Evolutionary conservation across 805 yeast species (phyloP), one percentile per base, ranked within the genome.

Genomic region (Hemisphaericaspora nanyangensis): DNA sequence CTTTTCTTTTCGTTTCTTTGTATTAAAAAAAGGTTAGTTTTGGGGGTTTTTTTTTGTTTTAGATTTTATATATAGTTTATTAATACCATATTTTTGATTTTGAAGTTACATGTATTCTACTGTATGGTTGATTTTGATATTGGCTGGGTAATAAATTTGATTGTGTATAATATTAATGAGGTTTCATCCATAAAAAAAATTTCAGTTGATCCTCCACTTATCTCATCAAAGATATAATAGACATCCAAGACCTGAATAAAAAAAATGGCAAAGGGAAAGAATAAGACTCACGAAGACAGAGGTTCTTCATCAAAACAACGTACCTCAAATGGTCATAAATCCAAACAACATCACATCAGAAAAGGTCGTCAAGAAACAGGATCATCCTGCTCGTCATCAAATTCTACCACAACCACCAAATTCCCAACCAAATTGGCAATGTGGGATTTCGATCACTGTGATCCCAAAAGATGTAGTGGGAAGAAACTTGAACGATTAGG

Each of bases 401-500:
- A 49, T 46, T 39, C 50, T 48, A 6, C 38, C 45, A 7, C 38
- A 35, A 17, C 43, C 38, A 25, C 51, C 38, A 50, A 50, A 34
- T 85, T 87, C 54, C 96, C 95, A 1, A 82, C 84, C 25, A 89
- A 87, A 54, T 60, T 90, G 46, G 97, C 96, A 13, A 91, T 91
- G 99, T 91, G 99, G 96, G 99, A 93, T 60, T 93, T 93, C 56
- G 96, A 90, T 49, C 99, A 93, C 57, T 93, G 99, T 66, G 99
- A 93, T 63, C 99, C 99, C 1, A 93, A 93, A 56, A 74, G 97
- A 56, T 93, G 99, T 58, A 83, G 95, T 48, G 99, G 99, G 15
- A 93, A 93, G 66, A 90, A 89, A 58, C 70, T 93, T 22, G 96
- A 88, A 54, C 72, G 98, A 39, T 61, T 91, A 16, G 98, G 98